Conservation (phyloP, 2,329 filamentous ascomycete species). For the Venturia asperata region DNA sequence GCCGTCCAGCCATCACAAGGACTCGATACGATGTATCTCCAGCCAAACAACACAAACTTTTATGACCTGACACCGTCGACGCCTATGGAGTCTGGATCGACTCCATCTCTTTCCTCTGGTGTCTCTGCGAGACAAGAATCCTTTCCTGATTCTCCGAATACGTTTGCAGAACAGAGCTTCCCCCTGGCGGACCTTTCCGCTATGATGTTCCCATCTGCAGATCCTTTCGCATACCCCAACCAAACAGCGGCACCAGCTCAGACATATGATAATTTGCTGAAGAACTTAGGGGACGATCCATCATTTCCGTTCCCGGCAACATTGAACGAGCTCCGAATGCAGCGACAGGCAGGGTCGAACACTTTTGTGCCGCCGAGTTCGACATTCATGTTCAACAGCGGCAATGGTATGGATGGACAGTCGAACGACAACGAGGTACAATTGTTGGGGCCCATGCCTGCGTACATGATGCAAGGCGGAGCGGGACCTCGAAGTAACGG, state of each 20-base stretch:
- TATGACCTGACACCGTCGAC: slow-evolving; percentile 5
- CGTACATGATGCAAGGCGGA: slow-evolving; percentile 57
- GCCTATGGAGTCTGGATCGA: background rate
- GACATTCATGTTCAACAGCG: slow-evolving; percentile 19
- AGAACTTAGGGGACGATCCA: slow-evolving; percentile 30
- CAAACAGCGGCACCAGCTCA: slow-evolving; percentile 35
- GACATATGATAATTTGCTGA: slow-evolving; percentile 52
- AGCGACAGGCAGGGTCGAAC: background rate
- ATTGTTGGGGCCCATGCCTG: slow-evolving; percentile 61
- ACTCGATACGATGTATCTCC: background rate
- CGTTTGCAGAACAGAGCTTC: slow-evolving; percentile 15
- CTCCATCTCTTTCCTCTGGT: slow-evolving; percentile 11
- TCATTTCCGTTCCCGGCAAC: slow-evolving; percentile 15
- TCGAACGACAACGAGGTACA: slow-evolving; percentile 56
- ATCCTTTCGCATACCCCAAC: slow-evolving; percentile 73
- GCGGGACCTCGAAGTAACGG: slow-evolving; percentile 24
- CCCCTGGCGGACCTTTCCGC: slow-evolving; percentile 62
- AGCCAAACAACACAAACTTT: slow-evolving; percentile 5
- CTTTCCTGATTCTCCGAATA: slow-evolving; percentile 27
- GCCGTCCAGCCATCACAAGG: background rate
- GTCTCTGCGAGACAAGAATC: slow-evolving; percentile 15
- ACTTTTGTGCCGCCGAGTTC: slow-evolving; percentile 19
- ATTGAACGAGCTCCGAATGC: slow-evolving; percentile 11
- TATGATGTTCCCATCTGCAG: slow-evolving; percentile 73
- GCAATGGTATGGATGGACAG: slow-evolving; percentile 19